These are phyloP conservation scores for Mucor velutinosus DNA, from an alignment of 371 early-diverging fungal genomes.

Conservation along the genomic window DNA sequence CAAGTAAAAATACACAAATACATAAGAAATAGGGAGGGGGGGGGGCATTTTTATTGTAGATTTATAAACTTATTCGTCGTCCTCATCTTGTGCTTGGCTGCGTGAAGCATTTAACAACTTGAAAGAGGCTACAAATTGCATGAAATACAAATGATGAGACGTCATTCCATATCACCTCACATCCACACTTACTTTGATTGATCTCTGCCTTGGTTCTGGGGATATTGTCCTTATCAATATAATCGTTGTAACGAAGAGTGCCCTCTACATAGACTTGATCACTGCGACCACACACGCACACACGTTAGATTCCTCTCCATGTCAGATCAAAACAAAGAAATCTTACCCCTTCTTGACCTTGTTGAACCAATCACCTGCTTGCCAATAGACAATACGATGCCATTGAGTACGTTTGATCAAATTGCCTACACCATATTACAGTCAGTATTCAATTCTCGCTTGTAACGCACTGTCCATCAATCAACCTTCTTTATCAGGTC, in stretches of 20 bases:
- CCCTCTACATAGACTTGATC: conserved; percentile 69
- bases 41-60: not conserved
- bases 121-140: conserved; percentile 4
- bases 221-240: conserved; percentile 63
- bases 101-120: conserved; percentile 20
- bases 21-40: not conserved
- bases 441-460: not conserved
- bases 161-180: not conserved
- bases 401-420: conserved; percentile 63
- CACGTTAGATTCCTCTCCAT: not conserved
- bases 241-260: conserved; percentile 57
- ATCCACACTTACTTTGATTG: conserved; percentile 42
- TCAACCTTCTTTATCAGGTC: conserved; percentile 58
- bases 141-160: not conserved
- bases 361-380: conserved; percentile 43
- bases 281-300: conserved; percentile 23
- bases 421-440: conserved; percentile 39
- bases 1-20: conserved; percentile 1
- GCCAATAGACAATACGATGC: conserved; percentile 61
- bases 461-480: not conserved
- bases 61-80: conserved; percentile 4
- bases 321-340: not conserved
- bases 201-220: conserved; percentile 62
- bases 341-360: conserved; percentile 58
- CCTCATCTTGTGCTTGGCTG: conserved; percentile 9